phyloP scores from a whole-genome alignment of 371 early-diverging fungal genomes.

The Rhizopus stolonifer region DNA sequence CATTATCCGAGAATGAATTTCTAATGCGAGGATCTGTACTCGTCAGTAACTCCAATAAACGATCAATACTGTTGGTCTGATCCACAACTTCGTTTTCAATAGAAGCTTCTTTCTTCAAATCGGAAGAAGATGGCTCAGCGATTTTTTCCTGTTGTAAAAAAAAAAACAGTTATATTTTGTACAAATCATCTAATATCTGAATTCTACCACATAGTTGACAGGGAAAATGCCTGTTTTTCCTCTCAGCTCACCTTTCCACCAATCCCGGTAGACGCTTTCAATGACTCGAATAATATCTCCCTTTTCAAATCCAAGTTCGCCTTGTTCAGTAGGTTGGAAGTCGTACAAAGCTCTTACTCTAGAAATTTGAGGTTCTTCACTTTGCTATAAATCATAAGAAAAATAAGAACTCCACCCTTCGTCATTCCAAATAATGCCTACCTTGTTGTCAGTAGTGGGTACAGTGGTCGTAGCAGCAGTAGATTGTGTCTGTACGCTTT shows the following conservation, averaged over 20 bases:
- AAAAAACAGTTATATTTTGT: not conserved
- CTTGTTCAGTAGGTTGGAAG: slow-evolving; percentile 78
- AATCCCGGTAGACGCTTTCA: slow-evolving; percentile 84
- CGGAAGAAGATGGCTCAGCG: slow-evolving; percentile 59
- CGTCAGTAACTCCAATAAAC: slow-evolving; percentile 72
- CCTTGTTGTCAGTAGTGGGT: not conserved
- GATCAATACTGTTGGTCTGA: slow-evolving; percentile 76
- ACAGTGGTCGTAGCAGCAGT: slow-evolving; percentile 14
- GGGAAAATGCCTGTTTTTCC: slow-evolving; percentile 86
- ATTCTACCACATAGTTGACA: slow-evolving; percentile 77
- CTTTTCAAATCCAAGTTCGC: slow-evolving; percentile 78
- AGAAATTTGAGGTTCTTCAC: slow-evolving; percentile 50
- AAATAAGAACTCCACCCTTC: too few relatives aligned
- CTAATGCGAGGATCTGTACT: slow-evolving; percentile 69
- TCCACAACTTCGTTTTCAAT: slow-evolving; percentile 72
- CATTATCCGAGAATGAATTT: slow-evolving; percentile 88
- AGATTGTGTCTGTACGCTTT: slow-evolving; percentile 17
- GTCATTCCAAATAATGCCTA: not conserved
- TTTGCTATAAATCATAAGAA: slow-evolving; percentile 1
- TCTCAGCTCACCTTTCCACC: slow-evolving; percentile 87
- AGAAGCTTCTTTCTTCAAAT: slow-evolving; percentile 59
- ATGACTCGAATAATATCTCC: slow-evolving; percentile 81
- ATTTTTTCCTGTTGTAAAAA: slow-evolving; percentile 45
- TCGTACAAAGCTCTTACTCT: slow-evolving; percentile 85
- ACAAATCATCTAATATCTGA: not conserved